Conservation (phyloP, 495 filamentous ascomycete species). For the Friedmanniomyces simplex region DNA sequence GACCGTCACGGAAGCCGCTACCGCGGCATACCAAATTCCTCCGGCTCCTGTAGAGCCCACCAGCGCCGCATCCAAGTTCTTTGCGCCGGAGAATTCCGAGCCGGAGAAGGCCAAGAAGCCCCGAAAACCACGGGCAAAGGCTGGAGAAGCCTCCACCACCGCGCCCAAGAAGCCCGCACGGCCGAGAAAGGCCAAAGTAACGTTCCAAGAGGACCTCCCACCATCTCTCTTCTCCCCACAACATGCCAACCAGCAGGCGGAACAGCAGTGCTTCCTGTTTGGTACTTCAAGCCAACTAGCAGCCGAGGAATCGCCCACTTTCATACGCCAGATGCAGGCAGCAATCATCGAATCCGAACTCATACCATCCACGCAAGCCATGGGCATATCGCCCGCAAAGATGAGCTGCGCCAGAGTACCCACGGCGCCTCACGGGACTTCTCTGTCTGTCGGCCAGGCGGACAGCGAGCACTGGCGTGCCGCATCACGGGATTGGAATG, state of each 20-base stretch:
- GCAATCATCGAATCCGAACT: conserved; percentile 53
- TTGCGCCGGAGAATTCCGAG: conserved; percentile 1
- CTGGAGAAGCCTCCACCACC: conserved; percentile 27
- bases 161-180: conserved; percentile 22
- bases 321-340: conserved; percentile 56
- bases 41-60: conserved; percentile 24
- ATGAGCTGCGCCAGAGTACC: conserved; percentile 17
- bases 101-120: conserved; percentile 9
- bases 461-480: conserved; percentile 20
- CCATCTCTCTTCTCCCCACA: conserved; percentile 44
- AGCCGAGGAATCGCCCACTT: conserved; percentile 58
- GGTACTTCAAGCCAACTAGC: conserved; percentile 88
- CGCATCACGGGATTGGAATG: conserved; percentile 19
- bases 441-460: conserved; percentile 12
- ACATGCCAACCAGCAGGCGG: conserved; percentile 56
- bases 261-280: conserved; percentile 74
- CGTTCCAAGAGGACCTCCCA: conserved; percentile 40
- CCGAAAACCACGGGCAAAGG: conserved; percentile 19
- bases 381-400: neutral
- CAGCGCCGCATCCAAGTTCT: conserved; percentile 18
- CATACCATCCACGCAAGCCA: neutral
- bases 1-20: conserved; percentile 80
- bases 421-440: conserved; percentile 19
- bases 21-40: conserved; percentile 53
- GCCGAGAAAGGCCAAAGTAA: conserved; percentile 38